Conservation (phyloP, 306 rosid genomes). For the Cotoneaster glaucophyllus region DNA sequence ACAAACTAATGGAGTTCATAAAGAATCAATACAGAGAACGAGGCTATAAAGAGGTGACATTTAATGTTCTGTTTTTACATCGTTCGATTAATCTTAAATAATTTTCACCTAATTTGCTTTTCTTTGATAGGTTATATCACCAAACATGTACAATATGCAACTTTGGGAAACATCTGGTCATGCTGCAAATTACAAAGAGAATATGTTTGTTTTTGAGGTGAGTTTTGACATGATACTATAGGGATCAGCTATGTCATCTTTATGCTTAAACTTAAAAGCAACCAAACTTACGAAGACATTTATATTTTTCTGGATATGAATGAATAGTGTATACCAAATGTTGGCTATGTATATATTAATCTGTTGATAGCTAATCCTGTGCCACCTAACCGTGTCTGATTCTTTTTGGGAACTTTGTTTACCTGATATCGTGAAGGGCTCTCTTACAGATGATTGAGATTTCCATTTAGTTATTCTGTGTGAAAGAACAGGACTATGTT, state of each 20-base stretch:
- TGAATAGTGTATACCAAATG: neutral
- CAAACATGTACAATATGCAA: slow-evolving; percentile 90
- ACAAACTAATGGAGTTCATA: slow-evolving; percentile 70
- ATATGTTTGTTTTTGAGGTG: slow-evolving; percentile 93
- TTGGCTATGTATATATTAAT: neutral
- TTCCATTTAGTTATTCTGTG: neutral
- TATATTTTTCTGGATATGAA: neutral
- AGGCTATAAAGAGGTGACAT: slow-evolving; percentile 80
- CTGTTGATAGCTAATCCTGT: neutral
- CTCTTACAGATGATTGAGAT: neutral
- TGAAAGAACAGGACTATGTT: neutral
- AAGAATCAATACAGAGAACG: slow-evolving; percentile 67
- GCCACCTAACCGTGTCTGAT: neutral
- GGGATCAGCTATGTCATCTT: neutral
- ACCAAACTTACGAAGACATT: neutral
- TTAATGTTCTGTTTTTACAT: slow-evolving; percentile 14
- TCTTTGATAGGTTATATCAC: slow-evolving; percentile 71
- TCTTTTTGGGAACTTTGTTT: neutral
- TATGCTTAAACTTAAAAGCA: neutral
- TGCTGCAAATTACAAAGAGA: slow-evolving; percentile 86
- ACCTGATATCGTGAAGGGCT: neutral
- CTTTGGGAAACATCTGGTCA: slow-evolving; percentile 97
- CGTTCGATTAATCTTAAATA: neutral
- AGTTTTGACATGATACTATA: neutral
- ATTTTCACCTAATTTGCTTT: slow-evolving; percentile 20